Conservation (phyloP, 176 grass and related monocot species). For the Cocos nucifera region DNA sequence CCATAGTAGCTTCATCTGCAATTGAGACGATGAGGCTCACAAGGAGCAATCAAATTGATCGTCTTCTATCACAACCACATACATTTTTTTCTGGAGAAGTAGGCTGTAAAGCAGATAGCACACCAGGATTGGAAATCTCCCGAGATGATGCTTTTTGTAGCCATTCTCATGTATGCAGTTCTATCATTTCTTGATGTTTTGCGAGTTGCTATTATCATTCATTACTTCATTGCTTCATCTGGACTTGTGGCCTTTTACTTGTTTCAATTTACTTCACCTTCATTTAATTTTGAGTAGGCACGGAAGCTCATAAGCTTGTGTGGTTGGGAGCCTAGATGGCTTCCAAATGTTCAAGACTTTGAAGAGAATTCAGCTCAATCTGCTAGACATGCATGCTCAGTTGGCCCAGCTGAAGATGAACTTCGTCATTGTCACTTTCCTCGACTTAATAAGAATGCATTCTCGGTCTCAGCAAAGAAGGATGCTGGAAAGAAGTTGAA, state of each 20-base stretch:
- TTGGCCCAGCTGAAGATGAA: constrained; percentile 29
- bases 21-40: constrained; percentile 75
- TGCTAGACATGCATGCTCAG: constrained; percentile 50
- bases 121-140: constrained; percentile 36
- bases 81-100: constrained; percentile 62
- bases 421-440: constrained; percentile 30
- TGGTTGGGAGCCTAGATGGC: constrained; percentile 99
- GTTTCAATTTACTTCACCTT: constrained; percentile 16
- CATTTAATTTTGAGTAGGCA: constrained; percentile 42
- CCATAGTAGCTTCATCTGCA: constrained; percentile 70
- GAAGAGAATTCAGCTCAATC: constrained; percentile 92
- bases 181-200: constrained; percentile 5
- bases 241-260: background rate
- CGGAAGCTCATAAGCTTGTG: constrained; percentile 96
- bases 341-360: constrained; percentile 93
- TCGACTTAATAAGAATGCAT: constrained; percentile 42
- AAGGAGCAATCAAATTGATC: constrained; percentile 55
- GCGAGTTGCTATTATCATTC: background rate
- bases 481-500: constrained; percentile 69
- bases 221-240: constrained; percentile 8
- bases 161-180: constrained; percentile 57
- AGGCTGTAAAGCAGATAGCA: constrained; percentile 60
- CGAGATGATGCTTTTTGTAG: constrained; percentile 45
- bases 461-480: constrained; percentile 57
- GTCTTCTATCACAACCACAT: constrained; percentile 53